Percentiles rank a stretch among this genome's conserved stretches.
Evolutionary conservation across 2,329 filamentous ascomycete genomes (phyloP).

Genomic region (Fusarium paranaense): DNA sequence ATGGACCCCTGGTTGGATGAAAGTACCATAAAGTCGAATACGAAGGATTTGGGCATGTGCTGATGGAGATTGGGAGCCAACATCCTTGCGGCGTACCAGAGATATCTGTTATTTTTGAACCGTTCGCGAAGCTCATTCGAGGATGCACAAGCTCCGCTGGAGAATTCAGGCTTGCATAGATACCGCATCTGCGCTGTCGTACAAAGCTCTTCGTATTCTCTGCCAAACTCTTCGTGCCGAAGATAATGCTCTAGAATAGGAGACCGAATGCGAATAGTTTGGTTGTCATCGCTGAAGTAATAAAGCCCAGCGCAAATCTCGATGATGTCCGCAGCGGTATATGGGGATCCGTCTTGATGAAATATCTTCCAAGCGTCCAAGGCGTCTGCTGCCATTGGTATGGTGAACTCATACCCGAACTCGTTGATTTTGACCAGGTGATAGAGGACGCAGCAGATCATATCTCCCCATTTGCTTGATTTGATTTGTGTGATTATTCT

Average conservation of each 20-base stretch:
- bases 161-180: neutral
- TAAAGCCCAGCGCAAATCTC: neutral
- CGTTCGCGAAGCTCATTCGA: neutral
- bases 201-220: neutral
- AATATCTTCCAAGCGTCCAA: neutral
- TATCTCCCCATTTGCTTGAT: neutral
- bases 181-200: neutral
- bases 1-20: neutral
- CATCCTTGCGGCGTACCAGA: constrained; percentile 4
- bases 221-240: neutral
- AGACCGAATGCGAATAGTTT: neutral
- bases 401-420: neutral
- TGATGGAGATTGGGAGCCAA: neutral
- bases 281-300: neutral
- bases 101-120: neutral
- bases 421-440: neutral
- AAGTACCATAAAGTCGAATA: neutral
- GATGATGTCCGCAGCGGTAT: neutral
- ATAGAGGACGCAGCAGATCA: neutral
- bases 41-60: neutral
- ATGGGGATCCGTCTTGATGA: neutral
- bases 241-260: neutral
- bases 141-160: neutral
- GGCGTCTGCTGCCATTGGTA: neutral
- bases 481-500: neutral